Conservation (phyloP, 495 filamentous ascomycete genomes). For the Astrothelium macrocarpum region DNA sequence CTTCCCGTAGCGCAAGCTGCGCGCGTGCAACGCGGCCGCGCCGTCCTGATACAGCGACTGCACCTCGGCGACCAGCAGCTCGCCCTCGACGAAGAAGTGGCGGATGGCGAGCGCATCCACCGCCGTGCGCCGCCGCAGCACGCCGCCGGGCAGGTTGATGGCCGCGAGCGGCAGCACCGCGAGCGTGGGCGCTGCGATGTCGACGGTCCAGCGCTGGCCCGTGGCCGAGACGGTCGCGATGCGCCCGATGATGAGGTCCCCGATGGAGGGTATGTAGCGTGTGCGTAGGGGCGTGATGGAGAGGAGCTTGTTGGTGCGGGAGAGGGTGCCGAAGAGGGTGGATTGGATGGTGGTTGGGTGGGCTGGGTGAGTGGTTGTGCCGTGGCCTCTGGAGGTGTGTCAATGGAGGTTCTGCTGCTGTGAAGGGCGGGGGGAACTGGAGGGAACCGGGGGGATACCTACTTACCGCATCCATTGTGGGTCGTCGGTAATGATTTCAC, state of each 20-base stretch:
- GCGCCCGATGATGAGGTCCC: constrained; percentile 86
- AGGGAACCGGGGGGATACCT: background rate
- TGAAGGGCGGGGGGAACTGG: background rate
- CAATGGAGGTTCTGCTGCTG: too few species aligned
- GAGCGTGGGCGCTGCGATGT: constrained; percentile 74
- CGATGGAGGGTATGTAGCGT: constrained; percentile 92
- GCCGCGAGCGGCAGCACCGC: constrained; percentile 72
- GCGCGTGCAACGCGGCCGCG: constrained; percentile 75
- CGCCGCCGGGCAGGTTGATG: constrained; percentile 92
- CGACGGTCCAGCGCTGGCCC: constrained; percentile 82
- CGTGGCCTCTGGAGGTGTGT: constrained; percentile 49
- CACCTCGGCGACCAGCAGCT: constrained; percentile 91
- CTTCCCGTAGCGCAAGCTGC: constrained; percentile 87
- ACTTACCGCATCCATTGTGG: constrained; percentile 73
- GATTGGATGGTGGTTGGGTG: constrained; percentile 59
- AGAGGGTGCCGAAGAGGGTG: constrained; percentile 76
- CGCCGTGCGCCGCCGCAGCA: constrained; percentile 78
- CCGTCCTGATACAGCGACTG: constrained; percentile 76
- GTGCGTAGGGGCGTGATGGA: constrained; percentile 80
- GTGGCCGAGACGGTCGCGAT: constrained; percentile 72
- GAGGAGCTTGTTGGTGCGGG: constrained; percentile 91
- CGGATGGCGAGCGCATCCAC: constrained; percentile 94
- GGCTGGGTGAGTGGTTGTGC: constrained; percentile 53
- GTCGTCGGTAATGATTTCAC: constrained; percentile 78
- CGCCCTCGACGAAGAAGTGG: constrained; percentile 86